Conservation (phyloP, 1,284 basidiomycete species). For the Pterulicium gracile region DNA sequence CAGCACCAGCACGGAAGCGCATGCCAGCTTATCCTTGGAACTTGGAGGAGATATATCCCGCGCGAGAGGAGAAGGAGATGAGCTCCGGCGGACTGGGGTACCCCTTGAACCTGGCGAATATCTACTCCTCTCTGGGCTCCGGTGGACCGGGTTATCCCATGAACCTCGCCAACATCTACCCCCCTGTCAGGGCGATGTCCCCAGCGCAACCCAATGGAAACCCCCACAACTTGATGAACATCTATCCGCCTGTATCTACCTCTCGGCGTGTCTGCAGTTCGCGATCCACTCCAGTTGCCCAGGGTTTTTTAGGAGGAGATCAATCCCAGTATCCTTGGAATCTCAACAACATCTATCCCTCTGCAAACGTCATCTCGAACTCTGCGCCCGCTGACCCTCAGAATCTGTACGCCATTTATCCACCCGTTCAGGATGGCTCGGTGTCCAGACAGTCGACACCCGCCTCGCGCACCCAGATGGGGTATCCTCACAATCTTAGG, state of each 20-base stretch:
- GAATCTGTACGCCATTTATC: too few species aligned
- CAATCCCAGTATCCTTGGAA: slow-evolving; percentile 1
- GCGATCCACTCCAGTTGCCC: too few species aligned
- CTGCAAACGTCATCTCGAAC: neutral
- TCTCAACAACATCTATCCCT: neutral
- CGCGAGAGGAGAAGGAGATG: neutral
- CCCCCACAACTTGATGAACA: neutral
- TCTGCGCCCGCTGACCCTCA: too few species aligned
- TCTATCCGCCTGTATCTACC: neutral
- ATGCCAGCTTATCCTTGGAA: neutral
- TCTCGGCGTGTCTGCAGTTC: neutral
- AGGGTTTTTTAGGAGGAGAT: too few species aligned
- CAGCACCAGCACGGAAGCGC: neutral
- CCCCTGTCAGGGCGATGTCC: neutral
- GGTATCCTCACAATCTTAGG: neutral
- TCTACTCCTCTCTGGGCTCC: neutral
- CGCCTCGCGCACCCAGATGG: too few species aligned
- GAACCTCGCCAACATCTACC: neutral
- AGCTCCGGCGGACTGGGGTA: neutral
- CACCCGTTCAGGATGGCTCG: neutral
- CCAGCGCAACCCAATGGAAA: neutral
- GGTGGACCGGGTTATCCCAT: neutral
- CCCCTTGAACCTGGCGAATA: neutral
- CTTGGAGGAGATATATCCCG: neutral
- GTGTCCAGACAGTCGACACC: neutral